phyloP scores from a whole-genome alignment of 1,284 basidiomycete genomes.

The Abortiporus biennis region DNA sequence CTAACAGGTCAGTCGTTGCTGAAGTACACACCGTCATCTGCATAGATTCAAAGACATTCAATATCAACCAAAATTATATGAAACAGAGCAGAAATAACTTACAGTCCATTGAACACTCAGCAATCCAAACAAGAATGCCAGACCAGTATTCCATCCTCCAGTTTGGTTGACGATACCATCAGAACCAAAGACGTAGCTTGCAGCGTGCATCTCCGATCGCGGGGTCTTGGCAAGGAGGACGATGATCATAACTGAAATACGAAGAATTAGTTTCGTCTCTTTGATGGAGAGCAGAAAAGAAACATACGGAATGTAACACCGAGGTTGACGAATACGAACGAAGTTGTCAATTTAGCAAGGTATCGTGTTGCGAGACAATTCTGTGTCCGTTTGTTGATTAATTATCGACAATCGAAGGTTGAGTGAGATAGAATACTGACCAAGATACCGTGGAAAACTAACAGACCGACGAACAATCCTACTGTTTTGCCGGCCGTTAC shows the following conservation, averaged over 20 bases:
- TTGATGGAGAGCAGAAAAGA: conserved; percentile 3
- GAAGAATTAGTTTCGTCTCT: background rate
- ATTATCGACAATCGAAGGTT: background rate
- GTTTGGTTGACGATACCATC: conserved; percentile 67
- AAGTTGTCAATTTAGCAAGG: conserved; percentile 72
- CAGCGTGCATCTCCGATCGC: conserved; percentile 74
- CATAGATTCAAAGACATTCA: background rate
- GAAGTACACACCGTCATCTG: conserved; percentile 59
- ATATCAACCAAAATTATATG: background rate
- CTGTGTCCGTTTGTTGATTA: conserved; percentile 30
- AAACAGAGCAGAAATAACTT: conserved; percentile 21
- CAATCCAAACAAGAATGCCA: conserved; percentile 85
- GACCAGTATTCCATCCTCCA: conserved; percentile 74
- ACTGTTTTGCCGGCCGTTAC: conserved; percentile 64
- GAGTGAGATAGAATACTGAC: conserved; percentile 27
- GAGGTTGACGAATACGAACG: conserved; percentile 86
- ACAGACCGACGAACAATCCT: conserved; percentile 67
- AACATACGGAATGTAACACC: conserved; percentile 59
- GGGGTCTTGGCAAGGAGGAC: conserved; percentile 77
- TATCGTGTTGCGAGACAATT: conserved; percentile 81
- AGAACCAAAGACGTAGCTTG: conserved; percentile 75
- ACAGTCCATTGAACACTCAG: conserved; percentile 91
- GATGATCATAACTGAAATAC: conserved; percentile 68
- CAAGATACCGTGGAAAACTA: conserved; percentile 70
- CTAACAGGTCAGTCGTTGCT: background rate